Evolutionary conservation across 768 basidiomycete species (phyloP).

Genomic region (Termitomyces titanicus): DNA sequence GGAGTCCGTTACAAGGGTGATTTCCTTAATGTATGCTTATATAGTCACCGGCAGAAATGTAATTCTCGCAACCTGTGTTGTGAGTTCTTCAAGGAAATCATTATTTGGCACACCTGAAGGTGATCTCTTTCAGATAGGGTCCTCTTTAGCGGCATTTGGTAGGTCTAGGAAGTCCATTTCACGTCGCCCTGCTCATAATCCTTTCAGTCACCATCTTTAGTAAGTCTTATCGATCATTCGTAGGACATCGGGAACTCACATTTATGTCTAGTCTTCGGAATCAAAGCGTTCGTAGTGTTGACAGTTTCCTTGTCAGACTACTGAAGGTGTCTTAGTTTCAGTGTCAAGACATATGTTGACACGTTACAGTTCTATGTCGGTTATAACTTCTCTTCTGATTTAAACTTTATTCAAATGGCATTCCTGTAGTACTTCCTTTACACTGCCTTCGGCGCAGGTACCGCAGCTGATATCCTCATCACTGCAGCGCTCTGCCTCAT

Average conservation of each 20-base stretch:
- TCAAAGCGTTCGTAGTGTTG: background rate
- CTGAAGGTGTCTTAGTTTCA: background rate
- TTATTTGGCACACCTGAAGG: background rate
- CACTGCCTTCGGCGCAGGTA: background rate
- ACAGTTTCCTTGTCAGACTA: background rate
- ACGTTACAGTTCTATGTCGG: background rate
- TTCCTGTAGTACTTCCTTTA: background rate
- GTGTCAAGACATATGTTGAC: background rate
- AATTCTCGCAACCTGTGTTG: conserved; percentile 3
- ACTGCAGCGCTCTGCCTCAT: background rate
- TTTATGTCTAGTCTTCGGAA: background rate
- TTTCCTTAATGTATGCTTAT: background rate
- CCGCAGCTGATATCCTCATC: background rate
- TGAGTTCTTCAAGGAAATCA: background rate
- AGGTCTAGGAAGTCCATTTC: background rate
- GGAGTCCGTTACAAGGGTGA: background rate
- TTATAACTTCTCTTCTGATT: background rate
- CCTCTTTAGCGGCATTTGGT: background rate
- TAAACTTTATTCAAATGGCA: background rate
- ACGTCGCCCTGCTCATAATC: background rate
- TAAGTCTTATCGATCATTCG: background rate
- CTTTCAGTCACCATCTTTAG: background rate
- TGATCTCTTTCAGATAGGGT: background rate
- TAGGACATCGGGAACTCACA: background rate
- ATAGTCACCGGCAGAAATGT: background rate